Percentiles rank a stretch among this genome's conserved stretches.
Conservation (phyloP, 2,329 filamentous ascomycete species). For the Cladophialophora exuberans region DNA sequence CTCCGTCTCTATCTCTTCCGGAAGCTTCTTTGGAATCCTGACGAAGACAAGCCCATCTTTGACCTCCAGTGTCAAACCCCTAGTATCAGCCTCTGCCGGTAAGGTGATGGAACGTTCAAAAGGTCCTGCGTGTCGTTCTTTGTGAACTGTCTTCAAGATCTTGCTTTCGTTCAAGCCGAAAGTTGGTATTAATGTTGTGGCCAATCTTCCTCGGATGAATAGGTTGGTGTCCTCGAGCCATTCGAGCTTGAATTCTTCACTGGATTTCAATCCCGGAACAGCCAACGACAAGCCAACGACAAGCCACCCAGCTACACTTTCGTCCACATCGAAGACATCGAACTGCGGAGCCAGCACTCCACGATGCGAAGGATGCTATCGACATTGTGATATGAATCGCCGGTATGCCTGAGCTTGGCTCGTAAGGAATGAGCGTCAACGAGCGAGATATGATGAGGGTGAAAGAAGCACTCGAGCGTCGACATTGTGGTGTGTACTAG, state of each 20-base stretch:
- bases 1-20: background rate
- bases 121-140: slow-evolving; percentile 17
- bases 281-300: slow-evolving; percentile 15
- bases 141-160: slow-evolving; percentile 19
- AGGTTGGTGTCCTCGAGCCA: slow-evolving; percentile 15
- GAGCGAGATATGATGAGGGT: slow-evolving; percentile 22
- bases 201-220: slow-evolving; percentile 17
- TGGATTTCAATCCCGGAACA: slow-evolving; percentile 4
- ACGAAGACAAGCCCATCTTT: slow-evolving; percentile 15
- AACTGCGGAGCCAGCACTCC: slow-evolving; percentile 19
- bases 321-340: slow-evolving; percentile 16
- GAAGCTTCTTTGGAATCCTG: slow-evolving; percentile 2
- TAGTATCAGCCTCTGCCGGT: slow-evolving; percentile 8
- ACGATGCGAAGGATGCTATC: slow-evolving; percentile 19
- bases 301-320: slow-evolving; percentile 7
- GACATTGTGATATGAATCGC: slow-evolving; percentile 20
- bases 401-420: slow-evolving; percentile 15
- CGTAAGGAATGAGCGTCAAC: slow-evolving; percentile 19
- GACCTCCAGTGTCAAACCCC: slow-evolving; percentile 9
- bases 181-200: background rate
- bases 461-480: slow-evolving; percentile 8
- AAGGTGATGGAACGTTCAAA: slow-evolving; percentile 22
- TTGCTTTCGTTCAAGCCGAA: slow-evolving; percentile 2
- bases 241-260: slow-evolving; percentile 8
- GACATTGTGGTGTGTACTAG: slow-evolving; percentile 4